Base-by-base conservation (phyloP, 495 filamentous ascomycete genomes). In the Schizothecium vesticola region DNA sequence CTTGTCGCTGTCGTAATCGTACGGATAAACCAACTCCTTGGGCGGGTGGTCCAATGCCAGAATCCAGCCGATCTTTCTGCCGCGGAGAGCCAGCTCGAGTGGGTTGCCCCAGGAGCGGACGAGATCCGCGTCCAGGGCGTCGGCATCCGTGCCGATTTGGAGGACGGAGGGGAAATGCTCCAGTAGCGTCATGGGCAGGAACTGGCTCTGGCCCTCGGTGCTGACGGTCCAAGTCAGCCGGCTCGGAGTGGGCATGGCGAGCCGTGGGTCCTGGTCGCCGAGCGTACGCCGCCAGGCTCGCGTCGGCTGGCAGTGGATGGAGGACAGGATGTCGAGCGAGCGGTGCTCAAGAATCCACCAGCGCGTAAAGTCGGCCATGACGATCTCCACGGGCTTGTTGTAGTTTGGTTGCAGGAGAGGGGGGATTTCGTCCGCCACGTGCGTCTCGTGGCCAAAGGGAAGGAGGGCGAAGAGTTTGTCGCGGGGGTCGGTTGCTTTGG, bases 391-490 rank as follows among this genome's bases (percentile, higher is more conserved):
- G 11, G 28, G 31, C 31, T 69, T 69, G 16, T n/a, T 60, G 62
- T 69, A 69, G n/a, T 61, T 57, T 19, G 67, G 67, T 2, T 56
- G 67, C n/a, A 64, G 61, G 8, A 26, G 43, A 0, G 23, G 22
- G 1, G 56, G 67, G 8, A 69, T 64, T 12, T 60, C n/a, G 31
- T 13, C n/a, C 23, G 57, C 57, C 21, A 28, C 56, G 51, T 26
- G 19, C 19, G 67, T 69, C 22, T 69, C 67, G 9, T 60, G 56
- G 1, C 67, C 67, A 57, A 69, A 69, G 19, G 67, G 3, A 7
- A 69, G 33, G 28, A 69, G 22, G 9, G 61, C 67, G 25, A 59
- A 69, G 22, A 69, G 56, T n/a, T 69, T 65, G 31, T 69, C 67
- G 3, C 67, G 24, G 1, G 62, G 62, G 56, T 69, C 24, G 22